Conservation (phyloP, 2,329 filamentous ascomycete species). For the Triangularia verruculosa region DNA sequence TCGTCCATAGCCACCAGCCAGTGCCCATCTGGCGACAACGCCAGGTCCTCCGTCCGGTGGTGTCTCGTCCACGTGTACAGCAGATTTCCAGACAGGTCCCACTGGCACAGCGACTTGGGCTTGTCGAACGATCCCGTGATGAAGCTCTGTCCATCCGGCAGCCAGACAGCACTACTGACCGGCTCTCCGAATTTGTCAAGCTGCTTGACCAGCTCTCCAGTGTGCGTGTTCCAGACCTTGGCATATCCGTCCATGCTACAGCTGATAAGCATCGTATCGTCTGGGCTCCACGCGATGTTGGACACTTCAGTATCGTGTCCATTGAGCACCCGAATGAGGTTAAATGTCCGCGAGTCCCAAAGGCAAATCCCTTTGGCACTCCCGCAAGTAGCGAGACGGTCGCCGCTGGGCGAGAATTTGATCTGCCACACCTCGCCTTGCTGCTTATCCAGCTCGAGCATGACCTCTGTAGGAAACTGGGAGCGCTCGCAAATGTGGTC, state of each 20-base stretch:
- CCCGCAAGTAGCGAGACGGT: constrained; percentile 77
- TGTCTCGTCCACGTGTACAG: constrained; percentile 65
- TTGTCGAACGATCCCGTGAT: constrained; percentile 75
- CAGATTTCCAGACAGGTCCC: constrained; percentile 61
- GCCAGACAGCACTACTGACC: constrained; percentile 88
- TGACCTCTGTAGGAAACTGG: constrained; percentile 72
- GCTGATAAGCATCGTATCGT: constrained; percentile 80
- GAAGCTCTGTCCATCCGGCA: constrained; percentile 71
- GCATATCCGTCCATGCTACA: constrained; percentile 74
- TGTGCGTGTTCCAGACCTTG: constrained; percentile 72
- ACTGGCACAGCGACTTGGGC: constrained; percentile 64
- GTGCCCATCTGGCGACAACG: constrained; percentile 75
- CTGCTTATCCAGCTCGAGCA: constrained; percentile 69
- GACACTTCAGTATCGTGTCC: constrained; percentile 66
- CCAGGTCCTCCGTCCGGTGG: constrained; percentile 78
- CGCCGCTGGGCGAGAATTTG: constrained; percentile 84
- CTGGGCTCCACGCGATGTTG: constrained; percentile 86
- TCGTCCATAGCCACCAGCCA: constrained; percentile 77
- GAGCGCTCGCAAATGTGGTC: constrained; percentile 80
- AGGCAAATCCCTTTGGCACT: constrained; percentile 72
- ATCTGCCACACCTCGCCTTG: constrained; percentile 88
- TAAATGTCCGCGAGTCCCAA: constrained; percentile 73
- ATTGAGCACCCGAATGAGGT: constrained; percentile 58
- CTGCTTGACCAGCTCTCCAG: constrained; percentile 59
- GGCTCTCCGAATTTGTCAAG: constrained; percentile 75